Base-by-base conservation (phyloP, 495 filamentous ascomycete species). In the Penicillium waksmanii region DNA sequence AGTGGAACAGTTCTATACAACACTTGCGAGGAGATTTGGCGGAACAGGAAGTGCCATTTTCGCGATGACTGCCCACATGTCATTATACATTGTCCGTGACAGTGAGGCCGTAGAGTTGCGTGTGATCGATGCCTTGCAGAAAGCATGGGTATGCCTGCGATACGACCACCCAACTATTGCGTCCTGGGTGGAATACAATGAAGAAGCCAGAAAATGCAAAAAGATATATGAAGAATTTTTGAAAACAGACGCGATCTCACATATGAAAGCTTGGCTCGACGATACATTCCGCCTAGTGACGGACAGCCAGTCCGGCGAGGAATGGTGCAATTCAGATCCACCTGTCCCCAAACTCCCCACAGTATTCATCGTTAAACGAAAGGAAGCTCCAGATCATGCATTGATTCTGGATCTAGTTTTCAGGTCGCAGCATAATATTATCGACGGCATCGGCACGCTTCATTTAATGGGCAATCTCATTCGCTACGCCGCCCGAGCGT, bases 371-470 rank as follows among this genome's bases (percentile, higher is more conserved):
- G 53, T 81, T 19, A 70, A 55, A 5, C 60, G 59, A 17, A 44
- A 7, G 17, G 15, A 44, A 9, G 8, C 8, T 7, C n/a, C 13
- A 17, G 17, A 44, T 3, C 42, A 44, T n/a, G 3, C 12, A 19
- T 9, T 44, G 17, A n/a, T 19, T 19, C 15, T 44, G 12, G 73
- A 76, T 35, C 21, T 82, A 23, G 69, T 83, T 15, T 63, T 82
- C 15, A 72, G 78, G 4, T 74, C 68, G 8, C 76, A 72, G 1
- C 78, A 81, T 65, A 73, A 80, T 62, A 66, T 82, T 4, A 77
- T 80, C 11, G 80, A 83, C 55, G 80, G 80, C n/a, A 67, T 80
- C 49, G 78, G 80, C 27, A 70, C 74, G 11, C 67, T 81, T 2
- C 64, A 67, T n/a, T 60, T 82, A 43, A 60, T 67, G 54, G 57